Evolutionary conservation across 345 rosid species (phyloP).

Genomic region (Euphorbia lathyris): DNA sequence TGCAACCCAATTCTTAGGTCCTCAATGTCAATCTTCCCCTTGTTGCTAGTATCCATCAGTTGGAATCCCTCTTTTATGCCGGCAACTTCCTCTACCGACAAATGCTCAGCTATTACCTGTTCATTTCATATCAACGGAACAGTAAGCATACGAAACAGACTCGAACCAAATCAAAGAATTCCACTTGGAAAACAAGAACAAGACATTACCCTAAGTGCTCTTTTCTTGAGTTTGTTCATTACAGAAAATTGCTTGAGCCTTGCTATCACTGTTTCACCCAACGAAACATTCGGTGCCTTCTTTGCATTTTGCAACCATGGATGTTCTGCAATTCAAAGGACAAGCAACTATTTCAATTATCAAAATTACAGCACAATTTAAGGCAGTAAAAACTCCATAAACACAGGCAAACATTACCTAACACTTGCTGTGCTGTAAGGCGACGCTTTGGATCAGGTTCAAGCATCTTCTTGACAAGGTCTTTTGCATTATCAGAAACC

Average conservation of each 20-base stretch:
- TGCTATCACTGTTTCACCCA: slow-evolving; percentile 34
- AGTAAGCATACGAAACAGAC: background rate
- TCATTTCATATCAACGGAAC: background rate
- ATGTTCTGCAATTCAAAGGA: slow-evolving; percentile 27
- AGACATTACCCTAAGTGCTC: slow-evolving; percentile 36
- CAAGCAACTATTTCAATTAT: slow-evolving; percentile 12
- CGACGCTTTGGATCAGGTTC: slow-evolving; percentile 32
- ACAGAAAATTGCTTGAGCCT: slow-evolving; percentile 33
- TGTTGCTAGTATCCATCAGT: slow-evolving; percentile 30
- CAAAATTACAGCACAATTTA: background rate
- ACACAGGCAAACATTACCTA: slow-evolving; percentile 21
- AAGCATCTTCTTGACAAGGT: slow-evolving; percentile 38
- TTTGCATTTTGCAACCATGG: slow-evolving; percentile 38
- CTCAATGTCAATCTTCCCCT: slow-evolving; percentile 27
- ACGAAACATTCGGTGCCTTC: slow-evolving; percentile 29
- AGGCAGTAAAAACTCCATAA: background rate
- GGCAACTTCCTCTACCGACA: slow-evolving; percentile 35
- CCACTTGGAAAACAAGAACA: background rate
- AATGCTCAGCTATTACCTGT: slow-evolving; percentile 35
- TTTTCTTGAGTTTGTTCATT: slow-evolving; percentile 41
- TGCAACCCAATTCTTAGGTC: slow-evolving; percentile 31
- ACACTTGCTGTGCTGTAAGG: slow-evolving; percentile 35
- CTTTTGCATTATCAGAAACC: slow-evolving; percentile 34
- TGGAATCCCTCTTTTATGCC: slow-evolving; percentile 36
- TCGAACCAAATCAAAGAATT: background rate